Conservation (phyloP, 805 yeast species). For the Pichia sporocuriosa region DNA sequence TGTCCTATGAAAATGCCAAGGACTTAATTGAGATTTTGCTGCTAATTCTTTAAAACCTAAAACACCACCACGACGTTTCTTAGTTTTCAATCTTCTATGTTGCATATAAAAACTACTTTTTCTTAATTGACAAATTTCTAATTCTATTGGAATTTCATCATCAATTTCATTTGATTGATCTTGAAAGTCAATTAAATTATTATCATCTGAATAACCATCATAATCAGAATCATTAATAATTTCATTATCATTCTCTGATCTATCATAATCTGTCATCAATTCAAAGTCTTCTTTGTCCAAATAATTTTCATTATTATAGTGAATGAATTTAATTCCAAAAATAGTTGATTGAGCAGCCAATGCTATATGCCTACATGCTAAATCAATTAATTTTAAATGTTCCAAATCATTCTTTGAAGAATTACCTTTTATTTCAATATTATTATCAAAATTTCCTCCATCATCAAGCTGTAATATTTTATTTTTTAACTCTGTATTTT, state of each 20-base stretch:
- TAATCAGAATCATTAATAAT: not conserved
- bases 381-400: constrained; percentile 61
- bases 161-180: too few relatives aligned
- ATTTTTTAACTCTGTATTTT: constrained; percentile 2
- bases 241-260: not conserved
- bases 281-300: not conserved
- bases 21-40: constrained; percentile 70
- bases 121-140: not conserved
- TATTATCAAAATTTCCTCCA: not conserved
- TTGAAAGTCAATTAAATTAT: too few relatives aligned
- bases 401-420: constrained; percentile 57
- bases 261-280: too few relatives aligned
- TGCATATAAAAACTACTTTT: constrained; percentile 8
- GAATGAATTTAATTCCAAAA: constrained; percentile 9
- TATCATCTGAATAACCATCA: not conserved
- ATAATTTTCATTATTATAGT: not conserved
- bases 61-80: constrained; percentile 69
- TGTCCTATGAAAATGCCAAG: constrained; percentile 92
- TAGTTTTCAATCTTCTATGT: constrained; percentile 29
- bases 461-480: constrained; percentile 1
- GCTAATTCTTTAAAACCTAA: constrained; percentile 84
- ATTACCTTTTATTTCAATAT: constrained; percentile 16
- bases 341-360: constrained; percentile 49
- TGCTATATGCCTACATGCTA: constrained; percentile 80
- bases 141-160: not conserved